These are phyloP conservation scores for Knoxdaviesia capensis DNA, from an alignment of 2,329 filamentous ascomycete genomes.

Conservation along the genomic window DNA sequence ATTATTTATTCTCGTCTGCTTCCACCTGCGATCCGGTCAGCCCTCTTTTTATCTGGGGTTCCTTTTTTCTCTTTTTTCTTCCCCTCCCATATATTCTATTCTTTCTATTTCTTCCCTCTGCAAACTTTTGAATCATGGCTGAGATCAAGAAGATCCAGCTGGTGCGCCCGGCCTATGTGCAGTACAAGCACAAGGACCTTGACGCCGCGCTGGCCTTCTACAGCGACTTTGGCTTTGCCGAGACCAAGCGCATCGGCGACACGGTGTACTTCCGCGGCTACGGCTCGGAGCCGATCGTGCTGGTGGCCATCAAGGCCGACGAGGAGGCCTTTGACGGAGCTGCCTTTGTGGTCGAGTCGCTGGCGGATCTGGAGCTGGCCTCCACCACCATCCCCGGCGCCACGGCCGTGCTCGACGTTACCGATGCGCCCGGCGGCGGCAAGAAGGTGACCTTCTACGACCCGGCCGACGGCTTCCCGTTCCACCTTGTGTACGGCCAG, in stretches of 20 bases:
- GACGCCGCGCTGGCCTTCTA: slow-evolving; percentile 19
- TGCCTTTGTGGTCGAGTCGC: slow-evolving; percentile 34
- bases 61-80: too few relatives aligned
- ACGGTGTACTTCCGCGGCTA: slow-evolving; percentile 40
- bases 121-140: too few relatives aligned
- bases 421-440: slow-evolving; percentile 31
- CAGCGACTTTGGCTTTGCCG: slow-evolving; percentile 26
- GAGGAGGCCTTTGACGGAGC: slow-evolving; percentile 33
- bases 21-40: too few relatives aligned
- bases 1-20: too few relatives aligned
- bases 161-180: slow-evolving; percentile 21
- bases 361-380: slow-evolving; percentile 32
- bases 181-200: slow-evolving; percentile 26
- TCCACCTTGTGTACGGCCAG: slow-evolving; percentile 38
- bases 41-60: too few relatives aligned
- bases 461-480: slow-evolving; percentile 32
- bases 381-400: slow-evolving; percentile 23
- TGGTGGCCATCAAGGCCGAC: slow-evolving; percentile 27
- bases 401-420: slow-evolving; percentile 23
- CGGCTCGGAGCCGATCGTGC: slow-evolving; percentile 36
- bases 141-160: slow-evolving; percentile 12
- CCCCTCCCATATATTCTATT: too few relatives aligned
- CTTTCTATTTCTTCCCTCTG: too few relatives aligned
- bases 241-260: slow-evolving; percentile 14
- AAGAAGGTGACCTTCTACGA: slow-evolving; percentile 29